Conservation (phyloP, 257 asterid species). For the Scutellaria barbata region DNA sequence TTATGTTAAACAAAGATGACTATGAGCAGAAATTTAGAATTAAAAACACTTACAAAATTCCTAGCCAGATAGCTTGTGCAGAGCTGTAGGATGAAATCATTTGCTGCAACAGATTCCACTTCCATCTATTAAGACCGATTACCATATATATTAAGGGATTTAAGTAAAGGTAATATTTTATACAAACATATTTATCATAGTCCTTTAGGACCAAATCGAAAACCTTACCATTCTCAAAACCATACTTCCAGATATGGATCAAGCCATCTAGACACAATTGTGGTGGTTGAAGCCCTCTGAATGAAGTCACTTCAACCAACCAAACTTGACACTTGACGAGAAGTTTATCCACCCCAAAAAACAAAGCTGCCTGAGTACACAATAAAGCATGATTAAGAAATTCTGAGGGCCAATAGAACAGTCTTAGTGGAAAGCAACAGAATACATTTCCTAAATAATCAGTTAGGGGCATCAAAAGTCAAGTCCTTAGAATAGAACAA, state of each 20-base stretch:
- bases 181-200: slow-evolving; percentile 9
- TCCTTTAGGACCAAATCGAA: slow-evolving; percentile 25
- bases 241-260: slow-evolving; percentile 68
- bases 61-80: slow-evolving; percentile 72
- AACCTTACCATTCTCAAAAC: slow-evolving; percentile 68
- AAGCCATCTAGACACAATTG: slow-evolving; percentile 55
- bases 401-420: slow-evolving; percentile 24
- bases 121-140: slow-evolving; percentile 63
- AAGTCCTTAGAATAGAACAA: not conserved
- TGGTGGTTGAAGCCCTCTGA: slow-evolving; percentile 44
- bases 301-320: slow-evolving; percentile 63
- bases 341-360: slow-evolving; percentile 82
- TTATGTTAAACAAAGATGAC: not conserved
- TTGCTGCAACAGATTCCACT: slow-evolving; percentile 80
- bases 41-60: slow-evolving; percentile 74
- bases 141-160: slow-evolving; percentile 33
- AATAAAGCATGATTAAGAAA: slow-evolving; percentile 30
- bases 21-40: slow-evolving; percentile 20
- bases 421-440: slow-evolving; percentile 8
- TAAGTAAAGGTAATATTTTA: slow-evolving; percentile 23
- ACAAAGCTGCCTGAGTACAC: slow-evolving; percentile 70
- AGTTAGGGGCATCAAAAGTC: not conserved
- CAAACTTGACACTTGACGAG: slow-evolving; percentile 64
- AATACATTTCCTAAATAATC: not conserved
- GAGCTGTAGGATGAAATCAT: slow-evolving; percentile 57